phyloP scores from a whole-genome alignment of 768 basidiomycete genomes.

The Lactarius indigo region DNA sequence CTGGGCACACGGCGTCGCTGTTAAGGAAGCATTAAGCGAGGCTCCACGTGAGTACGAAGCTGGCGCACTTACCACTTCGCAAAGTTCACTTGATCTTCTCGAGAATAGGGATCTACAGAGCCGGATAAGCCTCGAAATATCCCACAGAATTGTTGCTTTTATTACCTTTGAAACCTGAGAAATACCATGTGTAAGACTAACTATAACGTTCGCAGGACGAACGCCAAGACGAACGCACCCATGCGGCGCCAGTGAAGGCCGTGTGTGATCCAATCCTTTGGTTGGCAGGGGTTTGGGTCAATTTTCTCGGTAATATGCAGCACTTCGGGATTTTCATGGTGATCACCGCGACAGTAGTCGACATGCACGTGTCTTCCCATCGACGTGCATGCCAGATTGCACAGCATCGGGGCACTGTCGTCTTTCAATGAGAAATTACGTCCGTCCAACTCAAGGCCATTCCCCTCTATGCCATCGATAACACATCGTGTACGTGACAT shows the following conservation, averaged over 20 bases:
- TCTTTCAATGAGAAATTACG: constrained; percentile 51
- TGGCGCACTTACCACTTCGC: constrained; percentile 44
- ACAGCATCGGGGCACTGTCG: constrained; percentile 61
- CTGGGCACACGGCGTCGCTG: constrained; percentile 51
- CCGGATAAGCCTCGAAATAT: neutral
- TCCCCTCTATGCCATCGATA: constrained; percentile 50
- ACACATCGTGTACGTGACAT: constrained; percentile 59
- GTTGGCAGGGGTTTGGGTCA: constrained; percentile 42
- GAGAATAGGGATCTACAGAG: constrained; percentile 52
- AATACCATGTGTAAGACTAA: neutral
- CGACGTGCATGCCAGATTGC: constrained; percentile 53
- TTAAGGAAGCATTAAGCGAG: neutral
- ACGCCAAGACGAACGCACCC: constrained; percentile 38
- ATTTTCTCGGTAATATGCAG: constrained; percentile 45
- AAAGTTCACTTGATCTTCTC: constrained; percentile 52
- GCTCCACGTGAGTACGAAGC: neutral
- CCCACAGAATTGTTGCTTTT: neutral
- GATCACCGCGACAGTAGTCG: constrained; percentile 48
- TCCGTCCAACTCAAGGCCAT: constrained; percentile 50
- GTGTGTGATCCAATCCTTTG: constrained; percentile 57
- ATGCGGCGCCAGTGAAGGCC: constrained; percentile 53
- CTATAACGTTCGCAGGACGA: constrained; percentile 9
- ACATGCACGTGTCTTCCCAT: constrained; percentile 58
- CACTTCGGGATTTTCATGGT: constrained; percentile 44
- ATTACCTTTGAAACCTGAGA: constrained; percentile 52